These are phyloP conservation scores for Pseudomicrostroma phylloplanum DNA, from an alignment of 1,284 basidiomycete genomes.

Conservation along the genomic window DNA sequence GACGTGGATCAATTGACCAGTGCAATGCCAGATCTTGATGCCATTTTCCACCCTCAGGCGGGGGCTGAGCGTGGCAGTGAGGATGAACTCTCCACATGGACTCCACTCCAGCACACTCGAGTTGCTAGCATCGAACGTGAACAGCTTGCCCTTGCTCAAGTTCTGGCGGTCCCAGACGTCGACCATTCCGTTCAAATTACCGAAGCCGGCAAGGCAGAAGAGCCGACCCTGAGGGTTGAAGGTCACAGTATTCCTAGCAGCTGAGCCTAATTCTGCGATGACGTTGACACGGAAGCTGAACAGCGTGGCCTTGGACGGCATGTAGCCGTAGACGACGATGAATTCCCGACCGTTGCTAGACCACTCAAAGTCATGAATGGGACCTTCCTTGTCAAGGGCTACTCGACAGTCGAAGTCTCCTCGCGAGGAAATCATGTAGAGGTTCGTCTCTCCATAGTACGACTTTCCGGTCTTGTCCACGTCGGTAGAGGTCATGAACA, in stretches of 20 bases:
- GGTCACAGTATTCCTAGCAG: slow-evolving; percentile 81
- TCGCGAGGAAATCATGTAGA: slow-evolving; percentile 89
- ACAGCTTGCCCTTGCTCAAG: slow-evolving; percentile 64
- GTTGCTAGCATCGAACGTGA: slow-evolving; percentile 84
- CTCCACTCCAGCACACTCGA: slow-evolving; percentile 92
- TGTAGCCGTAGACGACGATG: slow-evolving; percentile 89
- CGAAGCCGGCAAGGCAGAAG: slow-evolving; percentile 84
- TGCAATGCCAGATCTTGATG: slow-evolving; percentile 90
- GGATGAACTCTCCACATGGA: slow-evolving; percentile 81
- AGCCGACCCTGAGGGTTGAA: slow-evolving; percentile 93
- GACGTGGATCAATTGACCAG: slow-evolving; percentile 73
- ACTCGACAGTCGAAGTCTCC: slow-evolving; percentile 92
- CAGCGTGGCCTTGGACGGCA: slow-evolving; percentile 87
- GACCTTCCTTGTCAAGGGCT: slow-evolving; percentile 89
- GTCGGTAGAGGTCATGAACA: slow-evolving; percentile 88
- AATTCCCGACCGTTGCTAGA: slow-evolving; percentile 92
- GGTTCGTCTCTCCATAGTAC: slow-evolving; percentile 94
- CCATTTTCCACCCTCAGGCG: slow-evolving; percentile 94
- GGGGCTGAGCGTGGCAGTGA: slow-evolving; percentile 89
- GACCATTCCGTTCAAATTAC: slow-evolving; percentile 88
- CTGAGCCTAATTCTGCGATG: slow-evolving; percentile 81
- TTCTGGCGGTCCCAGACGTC: slow-evolving; percentile 85
- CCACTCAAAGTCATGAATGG: slow-evolving; percentile 94
- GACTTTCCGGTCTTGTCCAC: slow-evolving; percentile 95
- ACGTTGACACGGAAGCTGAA: slow-evolving; percentile 85